A percentile compares a stretch with the other conserved stretches of the same genome.
Conservation (phyloP, 139 green algal species). For the Chlorella sp. region DNA sequence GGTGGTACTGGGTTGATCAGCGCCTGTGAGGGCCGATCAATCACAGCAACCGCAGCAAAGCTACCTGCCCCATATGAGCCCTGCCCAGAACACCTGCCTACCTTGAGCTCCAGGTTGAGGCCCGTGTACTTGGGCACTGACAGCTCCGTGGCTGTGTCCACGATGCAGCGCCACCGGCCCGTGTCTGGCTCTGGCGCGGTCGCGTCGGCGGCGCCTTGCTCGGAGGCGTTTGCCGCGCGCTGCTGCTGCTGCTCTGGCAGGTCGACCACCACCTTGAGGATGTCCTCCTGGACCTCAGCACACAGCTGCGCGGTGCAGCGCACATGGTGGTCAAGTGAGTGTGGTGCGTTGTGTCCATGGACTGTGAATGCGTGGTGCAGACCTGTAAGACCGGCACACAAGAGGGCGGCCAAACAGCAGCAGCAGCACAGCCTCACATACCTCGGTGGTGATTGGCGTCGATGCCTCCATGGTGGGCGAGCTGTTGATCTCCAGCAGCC, state of each 20-base stretch:
- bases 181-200: conserved; percentile 11
- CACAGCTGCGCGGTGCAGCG: conserved; percentile 28
- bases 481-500: conserved; percentile 67
- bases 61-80: not conserved
- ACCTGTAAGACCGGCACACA: no score
- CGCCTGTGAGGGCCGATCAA: not conserved
- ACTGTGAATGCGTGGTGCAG: no score
- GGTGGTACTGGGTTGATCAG: not conserved
- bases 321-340: no score
- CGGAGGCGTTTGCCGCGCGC: no score
- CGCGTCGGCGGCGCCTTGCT: not conserved
- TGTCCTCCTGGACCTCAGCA: conserved; percentile 29
- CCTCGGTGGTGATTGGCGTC: conserved; percentile 35
- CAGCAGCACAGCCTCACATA: no score
- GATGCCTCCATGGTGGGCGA: conserved; percentile 48
- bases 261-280: conserved; percentile 32
- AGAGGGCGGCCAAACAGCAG: no score
- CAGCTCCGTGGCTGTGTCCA: conserved; percentile 22
- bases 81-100: not conserved
- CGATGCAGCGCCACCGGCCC: conserved; percentile 22
- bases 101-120: conserved; percentile 23
- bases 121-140: conserved; percentile 19
- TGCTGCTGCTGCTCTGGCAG: conserved; percentile 9
- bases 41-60: not conserved
- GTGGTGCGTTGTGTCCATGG: no score